Evolutionary conservation across 305 asterid species (phyloP).

Genomic region (Plantago coronopus): DNA sequence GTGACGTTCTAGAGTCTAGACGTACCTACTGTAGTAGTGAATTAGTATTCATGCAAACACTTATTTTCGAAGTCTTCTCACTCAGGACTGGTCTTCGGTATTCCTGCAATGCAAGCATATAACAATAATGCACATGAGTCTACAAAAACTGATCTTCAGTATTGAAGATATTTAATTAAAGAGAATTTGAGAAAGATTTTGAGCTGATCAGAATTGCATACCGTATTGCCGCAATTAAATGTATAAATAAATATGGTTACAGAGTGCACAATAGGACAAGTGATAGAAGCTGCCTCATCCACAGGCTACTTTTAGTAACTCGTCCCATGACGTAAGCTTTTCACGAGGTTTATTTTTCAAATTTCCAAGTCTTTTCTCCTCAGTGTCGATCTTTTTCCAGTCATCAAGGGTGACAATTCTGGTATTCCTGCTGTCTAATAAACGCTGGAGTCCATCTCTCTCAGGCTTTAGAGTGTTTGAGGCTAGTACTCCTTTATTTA

Average conservation of each 20-base stretch:
- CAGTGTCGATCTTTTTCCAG: slow-evolving; percentile 68
- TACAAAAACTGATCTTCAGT: background rate
- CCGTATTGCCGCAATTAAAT: background rate
- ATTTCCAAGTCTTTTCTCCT: slow-evolving; percentile 60
- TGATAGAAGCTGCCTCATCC: slow-evolving; percentile 22
- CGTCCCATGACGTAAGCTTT: slow-evolving; percentile 66
- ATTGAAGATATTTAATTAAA: background rate
- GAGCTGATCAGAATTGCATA: background rate
- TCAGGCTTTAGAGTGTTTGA: slow-evolving; percentile 55
- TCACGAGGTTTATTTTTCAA: slow-evolving; percentile 65
- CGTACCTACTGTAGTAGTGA: background rate
- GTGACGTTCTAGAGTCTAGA: background rate
- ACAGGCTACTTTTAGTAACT: slow-evolving; percentile 52
- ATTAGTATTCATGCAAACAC: background rate
- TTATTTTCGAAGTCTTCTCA: background rate
- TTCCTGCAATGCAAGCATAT: background rate
- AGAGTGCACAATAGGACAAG: background rate
- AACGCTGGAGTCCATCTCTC: slow-evolving; percentile 53
- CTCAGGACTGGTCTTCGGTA: background rate
- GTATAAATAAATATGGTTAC: background rate
- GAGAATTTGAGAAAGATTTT: background rate
- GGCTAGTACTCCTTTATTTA: slow-evolving; percentile 38
- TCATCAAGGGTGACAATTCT: slow-evolving; percentile 47
- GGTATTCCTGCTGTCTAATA: slow-evolving; percentile 49
- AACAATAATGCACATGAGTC: background rate